These are phyloP conservation scores for Melanomma pulvis-pyrius DNA, from an alignment of 495 filamentous ascomycete species.

Conservation along the genomic window DNA sequence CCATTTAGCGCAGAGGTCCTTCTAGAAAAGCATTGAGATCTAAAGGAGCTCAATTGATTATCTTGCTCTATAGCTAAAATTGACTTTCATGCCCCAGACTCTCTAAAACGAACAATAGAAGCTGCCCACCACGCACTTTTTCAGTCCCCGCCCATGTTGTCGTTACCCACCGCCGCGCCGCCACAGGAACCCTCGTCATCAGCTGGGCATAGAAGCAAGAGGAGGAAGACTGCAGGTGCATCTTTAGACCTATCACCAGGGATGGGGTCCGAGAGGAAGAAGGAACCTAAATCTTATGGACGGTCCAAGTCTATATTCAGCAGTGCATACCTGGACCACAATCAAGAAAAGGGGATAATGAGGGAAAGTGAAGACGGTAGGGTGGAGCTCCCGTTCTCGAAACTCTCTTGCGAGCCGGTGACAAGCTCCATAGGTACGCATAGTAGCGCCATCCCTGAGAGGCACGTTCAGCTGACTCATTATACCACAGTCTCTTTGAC, in stretches of 20 bases:
- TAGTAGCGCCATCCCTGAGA: too few species aligned
- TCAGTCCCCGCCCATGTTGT: slow-evolving; percentile 7
- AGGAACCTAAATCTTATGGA: slow-evolving; percentile 4
- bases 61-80: neutral
- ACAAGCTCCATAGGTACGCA: too few species aligned
- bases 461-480: too few species aligned
- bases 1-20: too few species aligned
- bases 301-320: slow-evolving; percentile 14
- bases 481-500: too few species aligned
- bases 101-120: slow-evolving; percentile 20
- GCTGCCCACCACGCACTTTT: slow-evolving; percentile 24
- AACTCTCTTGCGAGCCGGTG: too few species aligned
- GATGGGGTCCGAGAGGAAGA: neutral
- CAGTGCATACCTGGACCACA: slow-evolving; percentile 3
- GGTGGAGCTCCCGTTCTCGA: too few species aligned
- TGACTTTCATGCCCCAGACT: slow-evolving; percentile 14
- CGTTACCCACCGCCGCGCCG: neutral
- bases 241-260: slow-evolving; percentile 3
- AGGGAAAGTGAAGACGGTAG: too few species aligned
- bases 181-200: neutral
- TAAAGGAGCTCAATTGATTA: too few species aligned
- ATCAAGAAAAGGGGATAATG: neutral
- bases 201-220: slow-evolving; percentile 14
- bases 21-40: too few species aligned
- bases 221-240: slow-evolving; percentile 17